phyloP scores from a whole-genome alignment of 2,329 filamentous ascomycete genomes.

The Aspergillus carbonarius region DNA sequence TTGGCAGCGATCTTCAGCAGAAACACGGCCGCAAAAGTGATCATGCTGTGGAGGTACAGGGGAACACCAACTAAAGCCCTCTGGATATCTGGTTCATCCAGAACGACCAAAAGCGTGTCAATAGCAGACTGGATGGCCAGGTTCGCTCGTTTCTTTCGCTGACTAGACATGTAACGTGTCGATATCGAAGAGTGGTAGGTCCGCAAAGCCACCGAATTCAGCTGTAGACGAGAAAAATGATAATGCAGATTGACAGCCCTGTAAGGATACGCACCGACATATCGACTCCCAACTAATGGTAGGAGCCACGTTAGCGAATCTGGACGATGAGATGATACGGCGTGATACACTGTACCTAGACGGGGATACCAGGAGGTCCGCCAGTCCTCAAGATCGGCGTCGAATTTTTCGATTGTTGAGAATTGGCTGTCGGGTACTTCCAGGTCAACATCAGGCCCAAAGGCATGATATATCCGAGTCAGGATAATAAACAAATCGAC shows the following conservation, averaged over 20 bases:
- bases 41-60: constrained; percentile 49
- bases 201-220: constrained; percentile 52
- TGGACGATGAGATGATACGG: neutral
- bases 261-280: constrained; percentile 51
- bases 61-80: constrained; percentile 45
- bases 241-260: constrained; percentile 53
- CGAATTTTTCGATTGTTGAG: constrained; percentile 41
- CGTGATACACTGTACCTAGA: constrained; percentile 26
- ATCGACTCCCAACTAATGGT: constrained; percentile 43
- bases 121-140: constrained; percentile 46
- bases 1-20: constrained; percentile 47
- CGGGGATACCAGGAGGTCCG: constrained; percentile 36
- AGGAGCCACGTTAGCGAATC: neutral
- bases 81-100: constrained; percentile 47
- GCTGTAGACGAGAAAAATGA: constrained; percentile 52
- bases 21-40: constrained; percentile 49
- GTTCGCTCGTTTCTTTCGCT: constrained; percentile 47
- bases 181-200: constrained; percentile 44
- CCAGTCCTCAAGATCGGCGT: constrained; percentile 42
- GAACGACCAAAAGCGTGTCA: constrained; percentile 42
- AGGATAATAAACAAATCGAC: constrained; percentile 47
- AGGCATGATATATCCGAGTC: constrained; percentile 45
- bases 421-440: constrained; percentile 43
- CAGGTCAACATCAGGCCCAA: constrained; percentile 45
- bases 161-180: constrained; percentile 42